Base-by-base conservation (phyloP, 202 grass and related monocot species). In the Musa balbisiana region DNA sequence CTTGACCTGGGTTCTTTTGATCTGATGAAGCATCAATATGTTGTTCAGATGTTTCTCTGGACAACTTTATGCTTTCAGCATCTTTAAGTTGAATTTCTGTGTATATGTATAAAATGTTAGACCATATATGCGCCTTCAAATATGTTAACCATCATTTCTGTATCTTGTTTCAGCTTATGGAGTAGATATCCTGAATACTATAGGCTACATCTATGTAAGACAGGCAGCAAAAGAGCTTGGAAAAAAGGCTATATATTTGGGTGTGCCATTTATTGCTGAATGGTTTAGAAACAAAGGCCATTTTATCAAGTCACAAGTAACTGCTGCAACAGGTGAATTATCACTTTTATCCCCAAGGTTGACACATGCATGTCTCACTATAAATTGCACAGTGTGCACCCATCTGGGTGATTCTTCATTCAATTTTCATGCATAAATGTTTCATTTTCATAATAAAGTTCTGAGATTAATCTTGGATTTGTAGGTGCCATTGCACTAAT, bases 271-370 rank as follows among this genome's bases (percentile, higher is more conserved):
- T 84, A 64, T 99, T 77, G 95, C 95, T 63, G 95, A 99, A 92
- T 99, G 95, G 95, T 99, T 99, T 81, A 99, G 95, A 83, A 92
- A 94, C 75, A 99, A 99, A 86, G 95, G 95, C 10, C 95, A 99
- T 69, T 95, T 92, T 78, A 95, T 99, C 71, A 99, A 92, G 87
- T 99, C 95, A 51, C 95, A 95, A 90, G 91, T 99, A 80, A 99
- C 91, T 76, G 95, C 95, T 64, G 95, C 91, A 49, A 86, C 95
- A 80, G 87, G 90, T 92, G 76, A 82, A 56, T 11, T 23, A 60
- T 26, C 15, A 21, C 33, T 62, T 62, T 21, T 20, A 15, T 62
- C 58, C 6, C 20, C 58, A 8, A 9, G 9, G 58, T 62, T 43
- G 55, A 58, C 11, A 16, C 55, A 16, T 58, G 55, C 16, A 51